phyloP scores from a whole-genome alignment of 805 yeast genomes.

The Teunomyces barrocoloradensis region DNA sequence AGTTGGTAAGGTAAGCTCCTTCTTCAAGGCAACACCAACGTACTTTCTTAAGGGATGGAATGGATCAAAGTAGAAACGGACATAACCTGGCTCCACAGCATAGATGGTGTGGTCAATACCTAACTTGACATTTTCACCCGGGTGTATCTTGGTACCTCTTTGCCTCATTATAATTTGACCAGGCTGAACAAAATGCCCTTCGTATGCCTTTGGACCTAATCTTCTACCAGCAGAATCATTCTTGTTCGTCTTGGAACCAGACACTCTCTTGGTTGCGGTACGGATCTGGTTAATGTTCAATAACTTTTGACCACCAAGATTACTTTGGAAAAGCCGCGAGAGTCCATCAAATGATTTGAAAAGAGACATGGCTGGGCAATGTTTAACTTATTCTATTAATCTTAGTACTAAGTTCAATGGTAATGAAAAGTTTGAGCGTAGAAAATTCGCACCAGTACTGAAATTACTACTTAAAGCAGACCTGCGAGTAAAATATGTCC shows the following conservation, averaged over 20 bases:
- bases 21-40: slow-evolving; percentile 78
- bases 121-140: slow-evolving; percentile 87
- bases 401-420: background rate
- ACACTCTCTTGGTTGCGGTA: slow-evolving; percentile 89
- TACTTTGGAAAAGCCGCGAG: background rate
- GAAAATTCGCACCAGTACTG: slow-evolving; percentile 3
- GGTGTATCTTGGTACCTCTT: slow-evolving; percentile 91
- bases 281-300: slow-evolving; percentile 50
- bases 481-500: background rate
- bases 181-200: slow-evolving; percentile 69
- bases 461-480: background rate
- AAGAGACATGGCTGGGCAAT: slow-evolving; percentile 1
- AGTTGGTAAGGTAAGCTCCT: slow-evolving; percentile 68
- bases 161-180: slow-evolving; percentile 92
- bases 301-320: background rate
- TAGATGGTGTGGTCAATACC: slow-evolving; percentile 93
- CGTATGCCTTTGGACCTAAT: slow-evolving; percentile 85
- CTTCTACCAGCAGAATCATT: slow-evolving; percentile 94
- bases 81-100: slow-evolving; percentile 91
- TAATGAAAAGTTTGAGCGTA: slow-evolving; percentile 1
- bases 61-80: slow-evolving; percentile 88
- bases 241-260: slow-evolving; percentile 92
- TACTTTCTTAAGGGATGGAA: slow-evolving; percentile 92
- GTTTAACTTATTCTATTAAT: background rate
- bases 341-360: background rate